Base-by-base conservation (phyloP, 2,329 filamentous ascomycete species). In the Colletotrichum filicis region DNA sequence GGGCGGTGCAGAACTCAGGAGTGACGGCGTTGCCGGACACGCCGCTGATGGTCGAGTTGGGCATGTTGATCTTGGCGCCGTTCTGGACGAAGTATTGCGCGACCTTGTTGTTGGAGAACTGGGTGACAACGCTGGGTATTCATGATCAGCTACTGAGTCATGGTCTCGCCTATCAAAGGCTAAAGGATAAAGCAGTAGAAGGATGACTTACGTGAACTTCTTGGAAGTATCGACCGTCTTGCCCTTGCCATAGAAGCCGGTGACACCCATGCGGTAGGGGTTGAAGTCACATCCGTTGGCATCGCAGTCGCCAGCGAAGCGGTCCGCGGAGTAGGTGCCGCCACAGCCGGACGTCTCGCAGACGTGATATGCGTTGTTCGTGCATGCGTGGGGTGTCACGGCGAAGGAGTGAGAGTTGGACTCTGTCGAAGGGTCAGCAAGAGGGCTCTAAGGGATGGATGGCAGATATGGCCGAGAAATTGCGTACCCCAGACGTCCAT, bases 271-370 rank as follows among this genome's bases (percentile, higher is more conserved):
- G 76, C 90, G 89, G 87, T 88, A 92, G 30, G 87, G 82, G 85
- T 91, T 92, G 84, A 89, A 92, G 78, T 92, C 90, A 77, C 91
- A 92, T 30, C 91, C 91, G 77, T 91, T 89, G 74, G 89, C 89
- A 80, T 92, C 91, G 82, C 91, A 92, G 57, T 87, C 82, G 74
- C 90, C 89, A 16, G 79, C 82, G 78, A 91, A 91, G 74, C 89
- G 87, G 73, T 85, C 81, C 64, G 79, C 76, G 4, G 81, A 84
- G 77, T 85, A 87, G 35, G 85, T 83, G 53, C 85, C 88, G 66
- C 88, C 88, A 76, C 87, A 89, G 19, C 74, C 74, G 66, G 83
- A 80, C 42, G 75, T 76, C 30, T 74, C 62, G 70, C 74, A 76
- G 75, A 84, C 82, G 63, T 79, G 79, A 64, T 85, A 84, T 64